Percentiles rank a stretch among this genome's conserved stretches.
phyloP scores from a whole-genome alignment of 176 grass and related monocot genomes.

The Zoysia pacifica region DNA sequence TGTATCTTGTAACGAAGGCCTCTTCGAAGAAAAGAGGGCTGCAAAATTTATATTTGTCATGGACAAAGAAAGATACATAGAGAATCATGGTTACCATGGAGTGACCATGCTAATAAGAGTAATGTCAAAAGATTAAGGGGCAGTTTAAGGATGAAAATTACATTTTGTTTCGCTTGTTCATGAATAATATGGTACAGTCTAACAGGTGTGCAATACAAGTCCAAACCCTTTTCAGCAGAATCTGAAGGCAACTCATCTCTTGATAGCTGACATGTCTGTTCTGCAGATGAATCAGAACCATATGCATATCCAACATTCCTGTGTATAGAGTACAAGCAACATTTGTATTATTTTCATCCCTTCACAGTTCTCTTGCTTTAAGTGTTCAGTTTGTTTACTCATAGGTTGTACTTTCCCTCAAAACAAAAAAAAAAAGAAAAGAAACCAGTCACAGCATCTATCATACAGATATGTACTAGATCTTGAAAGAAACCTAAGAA shows the following conservation, averaged over 20 bases:
- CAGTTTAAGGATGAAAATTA: constrained; percentile 41
- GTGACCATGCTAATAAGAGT: background rate
- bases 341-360: background rate
- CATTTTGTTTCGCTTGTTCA: constrained; percentile 53
- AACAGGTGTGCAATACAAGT: constrained; percentile 65
- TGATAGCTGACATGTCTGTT: constrained; percentile 60
- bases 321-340: constrained; percentile 13
- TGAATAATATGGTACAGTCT: constrained; percentile 67
- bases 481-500: constrained; percentile 24
- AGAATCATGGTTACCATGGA: background rate
- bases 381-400: too few species aligned
- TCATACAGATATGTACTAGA: background rate
- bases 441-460: constrained; percentile 23
- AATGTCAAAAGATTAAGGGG: constrained; percentile 23
- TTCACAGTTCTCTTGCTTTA: too few species aligned
- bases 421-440: background rate
- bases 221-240: constrained; percentile 58
- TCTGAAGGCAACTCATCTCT: constrained; percentile 43
- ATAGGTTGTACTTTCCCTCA: too few species aligned
- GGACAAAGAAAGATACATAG: constrained; percentile 21
- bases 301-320: constrained; percentile 54
- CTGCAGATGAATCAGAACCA: constrained; percentile 52
- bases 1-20: constrained; percentile 74
- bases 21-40: constrained; percentile 89
- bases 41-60: constrained; percentile 39